Base-by-base conservation (phyloP, 202 grass and related monocot genomes). In the Musa balbisiana region DNA sequence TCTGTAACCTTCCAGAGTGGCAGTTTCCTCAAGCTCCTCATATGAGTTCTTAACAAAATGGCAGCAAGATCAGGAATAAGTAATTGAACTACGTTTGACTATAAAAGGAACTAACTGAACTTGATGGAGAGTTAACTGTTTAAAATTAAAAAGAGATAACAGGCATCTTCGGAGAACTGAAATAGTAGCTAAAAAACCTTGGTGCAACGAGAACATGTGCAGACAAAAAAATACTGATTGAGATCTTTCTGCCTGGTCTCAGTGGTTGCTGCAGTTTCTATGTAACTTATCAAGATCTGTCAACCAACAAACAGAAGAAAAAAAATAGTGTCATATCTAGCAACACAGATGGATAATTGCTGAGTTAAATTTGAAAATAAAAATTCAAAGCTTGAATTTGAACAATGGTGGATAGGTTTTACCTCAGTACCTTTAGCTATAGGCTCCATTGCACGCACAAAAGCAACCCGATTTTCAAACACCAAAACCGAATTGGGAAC, bases 401-500 rank as follows among this genome's bases (percentile, higher is more conserved):
- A 53, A 76, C 17, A 70, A 2, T 73, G 71, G 76, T 19, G 59
- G 69, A 78, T 3, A 79, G 49, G 52, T 73, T 51, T 85, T 85
- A 93, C 94, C 88, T 97, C 94, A 21, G 85, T 87, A 75, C 85
- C 71, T 82, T 87, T 89, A 79, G 80, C 58, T 89, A 97, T 88
- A 50, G 80, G 81, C 80, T 91, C 84, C 66, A 86, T 76, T 70
- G 94, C 86, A 53, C 86, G 88, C 50, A 97, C 88, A 87, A 88
- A 82, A 53, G 86, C 86, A 73, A 86, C 81, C 55, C 74, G 83
- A 64, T 88, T 85, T 83, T 93, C 94, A 89, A 93, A 97, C 80
- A 91, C 52, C 86, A 97, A 81, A 82, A 97, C 85, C 84, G 94
- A 88, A 89, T 97, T 97, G 58, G 94, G 90, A 77, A 85, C 76